A percentile compares a stretch with the other conserved stretches of the same genome.
Conservation (phyloP, 176 grass and related monocot genomes). For the Panicum miliaceum region DNA sequence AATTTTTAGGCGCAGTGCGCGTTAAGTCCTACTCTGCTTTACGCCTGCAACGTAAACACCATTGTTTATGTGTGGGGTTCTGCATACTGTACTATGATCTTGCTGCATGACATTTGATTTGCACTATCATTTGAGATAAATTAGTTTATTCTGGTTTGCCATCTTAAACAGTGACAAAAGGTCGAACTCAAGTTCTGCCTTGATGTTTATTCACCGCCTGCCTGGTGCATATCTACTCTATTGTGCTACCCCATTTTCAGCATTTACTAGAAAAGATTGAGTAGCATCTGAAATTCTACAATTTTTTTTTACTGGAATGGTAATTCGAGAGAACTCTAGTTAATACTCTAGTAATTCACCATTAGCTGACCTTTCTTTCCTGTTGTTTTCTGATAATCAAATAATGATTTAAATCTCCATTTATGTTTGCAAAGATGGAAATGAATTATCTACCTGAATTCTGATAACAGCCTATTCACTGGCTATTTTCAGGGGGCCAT, state of each 20-base stretch:
- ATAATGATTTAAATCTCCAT: too few relatives aligned
- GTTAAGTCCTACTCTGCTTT: not conserved
- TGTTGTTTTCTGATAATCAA: not conserved
- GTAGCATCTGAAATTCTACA: not conserved
- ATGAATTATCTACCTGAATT: not conserved
- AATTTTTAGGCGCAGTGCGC: too few relatives aligned
- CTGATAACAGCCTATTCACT: not conserved
- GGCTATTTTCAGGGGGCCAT: conserved; percentile 13
- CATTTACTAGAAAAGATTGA: not conserved
- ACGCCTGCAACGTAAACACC: not conserved
- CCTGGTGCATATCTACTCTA: not conserved
- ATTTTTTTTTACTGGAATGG: not conserved
- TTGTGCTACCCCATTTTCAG: not conserved
- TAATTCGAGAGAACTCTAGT: not conserved
- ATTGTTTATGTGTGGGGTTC: not conserved
- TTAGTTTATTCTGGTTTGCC: not conserved
- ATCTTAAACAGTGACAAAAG: not conserved
- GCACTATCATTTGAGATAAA: not conserved
- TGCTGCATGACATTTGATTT: not conserved
- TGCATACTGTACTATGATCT: not conserved
- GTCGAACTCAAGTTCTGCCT: conserved; percentile 9
- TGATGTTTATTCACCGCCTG: not conserved
- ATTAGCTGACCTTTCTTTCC: too few relatives aligned
- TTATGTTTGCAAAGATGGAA: not conserved
- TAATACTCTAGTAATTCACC: not conserved